Percentiles rank a stretch among this genome's conserved stretches.
Conservation (phyloP, 75 land plant species). For the Cupressus sempervirens region DNA sequence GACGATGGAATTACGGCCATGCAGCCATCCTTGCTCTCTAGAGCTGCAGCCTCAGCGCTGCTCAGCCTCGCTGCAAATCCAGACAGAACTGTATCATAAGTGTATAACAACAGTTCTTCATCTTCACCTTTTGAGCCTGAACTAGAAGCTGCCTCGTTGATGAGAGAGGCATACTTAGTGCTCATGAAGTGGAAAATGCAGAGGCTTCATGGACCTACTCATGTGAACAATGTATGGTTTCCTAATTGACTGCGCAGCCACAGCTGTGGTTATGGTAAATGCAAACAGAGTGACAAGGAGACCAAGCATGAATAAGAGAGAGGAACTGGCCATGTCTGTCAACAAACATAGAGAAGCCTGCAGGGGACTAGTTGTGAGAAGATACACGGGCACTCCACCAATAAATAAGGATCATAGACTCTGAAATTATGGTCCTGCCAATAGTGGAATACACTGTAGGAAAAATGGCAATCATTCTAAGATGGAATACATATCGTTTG, state of each 20-base stretch:
- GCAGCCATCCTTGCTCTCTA: conserved; percentile 31
- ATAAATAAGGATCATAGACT: no score
- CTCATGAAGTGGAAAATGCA: conserved; percentile 14
- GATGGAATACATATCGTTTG: no score
- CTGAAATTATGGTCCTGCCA: no score
- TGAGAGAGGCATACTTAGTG: conserved; percentile 31
- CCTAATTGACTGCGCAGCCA: no score
- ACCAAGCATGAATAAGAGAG: no score
- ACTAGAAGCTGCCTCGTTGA: conserved; percentile 4
- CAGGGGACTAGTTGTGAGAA: no score
- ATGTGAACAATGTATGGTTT: conserved; percentile 36
- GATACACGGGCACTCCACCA: no score
- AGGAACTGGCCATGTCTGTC: background rate
- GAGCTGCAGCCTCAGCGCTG: conserved; percentile 25
- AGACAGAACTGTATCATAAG: conserved; percentile 34
- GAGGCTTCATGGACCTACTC: conserved; percentile 15
- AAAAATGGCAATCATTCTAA: no score
- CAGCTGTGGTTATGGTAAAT: no score
- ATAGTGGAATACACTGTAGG: no score
- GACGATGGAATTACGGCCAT: conserved; percentile 25
- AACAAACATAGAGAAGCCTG: no score
- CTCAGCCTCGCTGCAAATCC: conserved; percentile 55
- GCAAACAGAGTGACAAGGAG: no score
- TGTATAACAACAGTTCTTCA: conserved; percentile 23
- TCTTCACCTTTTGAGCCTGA: background rate